Conservation (phyloP, 257 asterid genomes). For the Thymus mandschuricus region DNA sequence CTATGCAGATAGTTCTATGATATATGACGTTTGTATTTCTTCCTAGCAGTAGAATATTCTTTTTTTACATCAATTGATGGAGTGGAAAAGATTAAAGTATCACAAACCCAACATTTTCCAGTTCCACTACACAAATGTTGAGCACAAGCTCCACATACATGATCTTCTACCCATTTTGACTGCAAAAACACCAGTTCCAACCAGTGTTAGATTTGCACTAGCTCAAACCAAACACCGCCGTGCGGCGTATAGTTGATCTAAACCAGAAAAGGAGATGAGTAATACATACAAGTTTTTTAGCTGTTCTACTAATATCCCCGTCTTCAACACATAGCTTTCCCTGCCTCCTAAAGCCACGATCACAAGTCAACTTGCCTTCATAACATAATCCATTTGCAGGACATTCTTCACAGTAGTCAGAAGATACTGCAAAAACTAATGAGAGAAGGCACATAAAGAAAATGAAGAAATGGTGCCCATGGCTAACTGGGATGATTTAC, state of each 20-base stretch:
- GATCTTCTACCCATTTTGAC: constrained; percentile 69
- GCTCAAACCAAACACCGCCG: neutral
- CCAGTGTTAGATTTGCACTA: constrained; percentile 28
- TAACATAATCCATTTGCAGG: constrained; percentile 76
- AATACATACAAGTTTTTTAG: constrained; percentile 61
- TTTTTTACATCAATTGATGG: constrained; percentile 17
- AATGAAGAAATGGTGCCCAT: neutral
- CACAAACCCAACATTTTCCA: constrained; percentile 77
- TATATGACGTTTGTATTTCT: neutral
- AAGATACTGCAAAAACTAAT: constrained; percentile 33
- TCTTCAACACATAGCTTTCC: constrained; percentile 79
- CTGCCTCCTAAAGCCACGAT: constrained; percentile 58
- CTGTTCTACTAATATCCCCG: constrained; percentile 60
- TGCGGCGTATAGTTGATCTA: constrained; percentile 2
- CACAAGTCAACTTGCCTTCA: constrained; percentile 79
- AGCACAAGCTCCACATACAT: constrained; percentile 64
- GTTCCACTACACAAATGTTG: constrained; percentile 70
- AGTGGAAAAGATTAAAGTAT: constrained; percentile 25
- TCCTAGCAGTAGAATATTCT: constrained; percentile 2
- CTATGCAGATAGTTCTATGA: constrained; percentile 13
- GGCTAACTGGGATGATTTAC: constrained; percentile 19
- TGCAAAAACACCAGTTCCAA: constrained; percentile 49
- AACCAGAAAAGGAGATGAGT: constrained; percentile 25
- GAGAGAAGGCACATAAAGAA: constrained; percentile 13
- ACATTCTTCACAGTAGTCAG: constrained; percentile 84